Evolutionary conservation across 805 yeast species (phyloP).

Genomic region (Alloascoidea hylecoeti): DNA sequence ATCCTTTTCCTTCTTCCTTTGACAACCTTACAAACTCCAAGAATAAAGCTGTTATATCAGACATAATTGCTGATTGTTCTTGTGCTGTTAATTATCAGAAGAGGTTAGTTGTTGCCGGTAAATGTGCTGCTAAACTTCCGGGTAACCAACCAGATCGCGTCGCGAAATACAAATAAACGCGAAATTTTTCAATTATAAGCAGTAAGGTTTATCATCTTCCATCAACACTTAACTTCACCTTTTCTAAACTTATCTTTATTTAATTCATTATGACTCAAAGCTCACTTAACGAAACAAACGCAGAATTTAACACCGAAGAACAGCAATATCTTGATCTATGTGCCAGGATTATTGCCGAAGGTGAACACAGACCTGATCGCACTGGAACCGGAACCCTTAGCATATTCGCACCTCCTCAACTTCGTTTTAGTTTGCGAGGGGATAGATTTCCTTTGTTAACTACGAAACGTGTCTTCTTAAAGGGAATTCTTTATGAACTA

Average conservation of each 20-base stretch:
- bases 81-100: neutral
- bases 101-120: neutral
- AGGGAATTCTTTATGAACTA: constrained; percentile 79
- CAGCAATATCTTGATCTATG: constrained; percentile 81
- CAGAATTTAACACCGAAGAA: too few species aligned
- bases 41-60: neutral
- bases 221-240: too few species aligned
- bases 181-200: too few species aligned
- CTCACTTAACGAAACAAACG: too few species aligned
- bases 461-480: constrained; percentile 82
- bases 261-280: too few species aligned
- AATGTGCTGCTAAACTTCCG: neutral
- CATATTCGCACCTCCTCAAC: constrained; percentile 90
- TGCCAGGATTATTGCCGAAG: constrained; percentile 58
- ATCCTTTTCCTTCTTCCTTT: neutral
- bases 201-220: too few species aligned
- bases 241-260: too few species aligned
- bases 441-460: constrained; percentile 80
- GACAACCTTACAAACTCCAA: neutral
- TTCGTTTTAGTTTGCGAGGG: constrained; percentile 63
- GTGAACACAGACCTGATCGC: constrained; percentile 88
- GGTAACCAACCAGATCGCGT: too few species aligned
- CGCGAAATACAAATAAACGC: too few species aligned
- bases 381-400: constrained; percentile 95
- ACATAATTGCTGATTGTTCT: neutral